phyloP scores from a whole-genome alignment of 805 yeast species.

The Candida railenensis region DNA sequence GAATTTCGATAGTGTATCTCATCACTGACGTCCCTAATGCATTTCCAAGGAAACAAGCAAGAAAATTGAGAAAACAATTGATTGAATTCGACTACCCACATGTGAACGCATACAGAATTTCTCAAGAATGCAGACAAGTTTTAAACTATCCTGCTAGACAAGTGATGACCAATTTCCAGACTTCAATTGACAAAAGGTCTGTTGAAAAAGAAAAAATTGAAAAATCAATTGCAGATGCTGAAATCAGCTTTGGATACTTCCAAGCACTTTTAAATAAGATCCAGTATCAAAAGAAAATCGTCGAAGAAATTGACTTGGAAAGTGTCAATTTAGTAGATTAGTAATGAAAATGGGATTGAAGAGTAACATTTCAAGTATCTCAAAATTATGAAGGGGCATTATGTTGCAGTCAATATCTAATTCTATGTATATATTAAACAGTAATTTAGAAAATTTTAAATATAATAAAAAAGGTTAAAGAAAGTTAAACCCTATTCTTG shows the following conservation, averaged over 20 bases:
- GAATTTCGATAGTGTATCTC: constrained; percentile 59
- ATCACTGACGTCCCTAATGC: constrained; percentile 86
- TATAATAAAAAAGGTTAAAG: too few relatives aligned
- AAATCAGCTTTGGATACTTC: constrained; percentile 56
- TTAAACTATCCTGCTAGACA: constrained; percentile 80
- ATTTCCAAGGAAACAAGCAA: constrained; percentile 77
- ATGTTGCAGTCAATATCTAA: neutral
- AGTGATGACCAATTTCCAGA: constrained; percentile 68
- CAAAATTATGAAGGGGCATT: constrained; percentile 1
- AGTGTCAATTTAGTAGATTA: constrained; percentile 40
- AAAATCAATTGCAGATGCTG: constrained; percentile 52
- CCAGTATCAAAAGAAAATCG: constrained; percentile 38
- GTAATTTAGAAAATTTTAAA: too few relatives aligned
- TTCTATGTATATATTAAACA: neutral
- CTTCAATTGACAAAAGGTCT: constrained; percentile 59
- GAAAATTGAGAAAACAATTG: constrained; percentile 64
- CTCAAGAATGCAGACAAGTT: constrained; percentile 81
- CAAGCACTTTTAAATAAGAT: constrained; percentile 46
- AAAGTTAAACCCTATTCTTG: too few relatives aligned
- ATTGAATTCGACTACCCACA: constrained; percentile 74
- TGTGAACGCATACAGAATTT: constrained; percentile 70
- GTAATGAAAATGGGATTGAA: neutral
- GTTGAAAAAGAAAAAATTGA: constrained; percentile 57
- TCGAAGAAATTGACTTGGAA: constrained; percentile 46
- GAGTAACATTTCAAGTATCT: neutral